Evolutionary conservation across 768 basidiomycete species (phyloP), one percentile per base, ranked within the genome.

Genomic region (Leccinum rimulosum): DNA sequence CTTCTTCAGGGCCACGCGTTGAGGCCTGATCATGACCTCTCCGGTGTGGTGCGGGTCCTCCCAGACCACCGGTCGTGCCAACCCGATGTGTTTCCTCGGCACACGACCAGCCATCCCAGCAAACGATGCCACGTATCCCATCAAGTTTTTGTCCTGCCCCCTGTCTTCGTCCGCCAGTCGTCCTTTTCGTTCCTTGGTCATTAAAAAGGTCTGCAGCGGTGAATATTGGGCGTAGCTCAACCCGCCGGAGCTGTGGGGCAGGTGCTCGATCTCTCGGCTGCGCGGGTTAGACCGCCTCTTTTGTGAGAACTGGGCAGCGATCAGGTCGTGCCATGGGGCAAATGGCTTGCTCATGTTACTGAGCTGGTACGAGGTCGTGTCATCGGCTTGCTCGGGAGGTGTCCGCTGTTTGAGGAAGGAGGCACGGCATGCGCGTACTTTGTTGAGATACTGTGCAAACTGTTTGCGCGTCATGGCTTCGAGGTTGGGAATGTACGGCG

Each of bases 201-300:
- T 78, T 68, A 86, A 74, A 54, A 75, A 73, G 0, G 80, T 77
- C 55, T 90, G 86, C 51, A 92, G 73, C 6, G 61, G 54, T 6
- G 87, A 77, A 36, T 81, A 77, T 43, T 77, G 74, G 3, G 82
- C 71, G 70, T 93, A 93, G 49, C 76, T 74, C 45, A 92, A 77
- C 3, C 82, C 91, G 40, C 79, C 89, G 38, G 73, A 77, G 28
- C 74, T 78, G 63, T 93, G 91, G 0, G 89, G 89, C 56, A 82
- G 77, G 47, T 82, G 85, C 60, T 85, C 83, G 61, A 93, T 85
- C 43, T 65, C 63, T 54, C 62, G 73, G 38, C 58, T 70, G 22
- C 64, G 61, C 7, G 71, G 59, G 49, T 70, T 57, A 31, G 63
- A 61, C 3, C 72, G 64, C 15, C 70, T 59, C n/a, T 28, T 59